Percentiles rank a stretch among this genome's conserved stretches.
Evolutionary conservation across 257 asterid genomes (phyloP).

Genomic region (Solanum chilense): DNA sequence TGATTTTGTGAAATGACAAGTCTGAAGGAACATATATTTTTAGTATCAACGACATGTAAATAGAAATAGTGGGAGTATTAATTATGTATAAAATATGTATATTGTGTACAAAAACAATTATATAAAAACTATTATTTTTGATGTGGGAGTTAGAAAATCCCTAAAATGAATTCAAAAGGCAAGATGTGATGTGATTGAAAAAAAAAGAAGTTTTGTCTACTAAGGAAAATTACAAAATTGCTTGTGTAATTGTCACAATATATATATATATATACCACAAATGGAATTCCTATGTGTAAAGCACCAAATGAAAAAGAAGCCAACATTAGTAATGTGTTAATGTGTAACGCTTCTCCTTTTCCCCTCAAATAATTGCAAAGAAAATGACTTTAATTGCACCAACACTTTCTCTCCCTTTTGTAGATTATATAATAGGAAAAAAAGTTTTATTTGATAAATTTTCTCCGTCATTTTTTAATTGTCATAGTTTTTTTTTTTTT

Average conservation of each 20-base stretch:
- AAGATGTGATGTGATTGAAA: not conserved
- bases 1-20: too few species aligned
- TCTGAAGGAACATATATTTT: too few species aligned
- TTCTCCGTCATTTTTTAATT: not conserved
- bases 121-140: too few species aligned
- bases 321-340: not conserved
- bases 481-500: too few species aligned
- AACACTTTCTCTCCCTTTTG: not conserved
- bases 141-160: not conserved
- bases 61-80: too few species aligned
- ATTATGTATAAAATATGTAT: not conserved
- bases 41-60: not conserved
- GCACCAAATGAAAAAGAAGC: not conserved
- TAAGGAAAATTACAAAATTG: not conserved
- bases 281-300: not conserved
- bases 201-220: not conserved
- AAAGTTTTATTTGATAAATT: not conserved
- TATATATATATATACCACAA: not conserved
- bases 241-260: not conserved
- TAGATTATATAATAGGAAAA: not conserved
- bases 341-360: not conserved
- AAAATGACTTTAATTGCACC: not conserved
- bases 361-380: not conserved
- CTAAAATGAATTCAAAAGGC: not conserved
- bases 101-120: not conserved